Conservation (phyloP, 176 grass and related monocot species). For the Cenchrus americanus region DNA sequence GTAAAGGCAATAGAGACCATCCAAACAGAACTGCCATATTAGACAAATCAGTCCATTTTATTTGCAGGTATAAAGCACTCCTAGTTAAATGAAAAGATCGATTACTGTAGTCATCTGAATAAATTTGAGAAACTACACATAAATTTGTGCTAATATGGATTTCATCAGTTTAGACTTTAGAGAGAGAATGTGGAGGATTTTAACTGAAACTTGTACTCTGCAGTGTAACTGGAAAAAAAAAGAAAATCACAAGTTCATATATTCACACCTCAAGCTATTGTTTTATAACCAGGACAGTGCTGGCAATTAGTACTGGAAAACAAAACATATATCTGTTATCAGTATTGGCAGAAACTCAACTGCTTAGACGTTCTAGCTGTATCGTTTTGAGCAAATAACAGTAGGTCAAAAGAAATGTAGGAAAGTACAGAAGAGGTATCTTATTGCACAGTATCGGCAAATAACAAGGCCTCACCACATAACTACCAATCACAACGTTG, state of each 20-base stretch:
- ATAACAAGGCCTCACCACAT: slow-evolving; percentile 26
- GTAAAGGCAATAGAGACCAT: not conserved
- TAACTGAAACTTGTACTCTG: not conserved
- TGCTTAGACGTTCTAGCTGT: not conserved
- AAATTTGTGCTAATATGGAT: not conserved
- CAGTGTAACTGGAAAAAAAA: not conserved
- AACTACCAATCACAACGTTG: slow-evolving; percentile 23
- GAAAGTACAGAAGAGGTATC: not conserved
- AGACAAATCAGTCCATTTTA: not conserved
- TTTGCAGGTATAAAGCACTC: not conserved
- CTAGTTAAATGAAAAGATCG: not conserved
- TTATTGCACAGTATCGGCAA: not conserved
- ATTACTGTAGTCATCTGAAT: not conserved
- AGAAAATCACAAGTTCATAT: not conserved
- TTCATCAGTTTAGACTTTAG: not conserved
- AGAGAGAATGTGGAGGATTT: not conserved
- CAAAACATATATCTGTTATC: too few species aligned
- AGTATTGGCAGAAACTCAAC: too few species aligned
- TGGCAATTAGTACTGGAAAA: not conserved
- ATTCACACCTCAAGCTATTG: not conserved
- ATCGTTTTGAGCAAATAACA: not conserved
- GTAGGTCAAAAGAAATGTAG: not conserved
- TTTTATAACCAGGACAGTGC: not conserved
- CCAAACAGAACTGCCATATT: not conserved
- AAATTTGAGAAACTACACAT: not conserved